Evolutionary conservation across 2,329 filamentous ascomycete species (phyloP), one percentile per base, ranked within the genome.

Genomic region (Rutstroemia sp.): DNA sequence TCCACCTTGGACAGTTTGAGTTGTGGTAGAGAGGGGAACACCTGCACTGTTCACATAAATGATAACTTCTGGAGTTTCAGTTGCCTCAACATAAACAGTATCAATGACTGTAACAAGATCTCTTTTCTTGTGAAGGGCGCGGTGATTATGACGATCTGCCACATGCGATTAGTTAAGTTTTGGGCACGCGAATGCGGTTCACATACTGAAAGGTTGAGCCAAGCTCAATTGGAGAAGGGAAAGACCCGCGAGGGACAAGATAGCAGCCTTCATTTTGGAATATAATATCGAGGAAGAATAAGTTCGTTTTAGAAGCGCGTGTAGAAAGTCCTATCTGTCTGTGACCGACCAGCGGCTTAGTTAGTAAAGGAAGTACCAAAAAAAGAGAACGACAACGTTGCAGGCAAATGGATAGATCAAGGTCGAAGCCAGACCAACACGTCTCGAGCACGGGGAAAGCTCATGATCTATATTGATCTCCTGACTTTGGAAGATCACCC

Each of bases 21-120:
- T 58, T 12, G 41, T 30, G 9, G 50, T 54, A 14, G 59, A 38
- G 12, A 52, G 10, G 18, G 76, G 72, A n/a, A 76, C 73, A 55
- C 82, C 81, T 57, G 77, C 68, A 61, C 79, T 71, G 65, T 88
- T 77, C 47, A 86, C 80, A 70, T 80, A 86, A 64, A 87, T 76
- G 63, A 87, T 75, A 21, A 77, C 75, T 57, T 78, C 72, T 5
- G 75, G 73, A 9, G 73, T 62, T 14, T 61, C 52, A 12, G 61
- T 54, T n/a, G 59, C 58, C 23, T 76, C 71, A 41, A 74, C 70
- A 69, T 61, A 71, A 63, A 59, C 63, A 25, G 65, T 73, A 67
- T 58, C 63, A 66, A 66, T 70, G 63, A 66, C 71, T 66, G 60
- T 72, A 65, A 64, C 69, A 34, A 64, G 54, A 14, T 61, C 63